Conservation (phyloP, 176 grass and related monocot genomes). For the Carex cristatella region DNA sequence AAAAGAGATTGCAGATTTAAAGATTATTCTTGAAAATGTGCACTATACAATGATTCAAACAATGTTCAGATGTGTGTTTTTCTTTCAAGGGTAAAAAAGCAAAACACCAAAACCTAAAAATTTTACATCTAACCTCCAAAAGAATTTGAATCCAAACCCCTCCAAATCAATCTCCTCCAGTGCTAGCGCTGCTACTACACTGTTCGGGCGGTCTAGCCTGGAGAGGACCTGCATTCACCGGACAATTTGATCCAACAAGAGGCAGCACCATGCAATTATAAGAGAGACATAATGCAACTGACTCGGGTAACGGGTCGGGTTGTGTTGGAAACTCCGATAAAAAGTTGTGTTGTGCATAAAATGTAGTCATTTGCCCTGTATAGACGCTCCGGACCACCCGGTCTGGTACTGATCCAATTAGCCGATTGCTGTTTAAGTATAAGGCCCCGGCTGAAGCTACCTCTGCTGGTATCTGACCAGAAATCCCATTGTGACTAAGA, state of each 20-base stretch:
- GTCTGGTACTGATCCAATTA: slow-evolving; percentile 51
- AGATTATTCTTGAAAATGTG: not conserved
- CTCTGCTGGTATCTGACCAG: slow-evolving; percentile 52
- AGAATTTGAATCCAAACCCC: slow-evolving; percentile 14
- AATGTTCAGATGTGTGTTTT: slow-evolving; percentile 15
- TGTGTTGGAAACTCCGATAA: slow-evolving; percentile 50
- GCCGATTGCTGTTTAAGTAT: slow-evolving; percentile 76
- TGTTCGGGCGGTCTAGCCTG: slow-evolving; percentile 53
- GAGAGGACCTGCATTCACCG: slow-evolving; percentile 48
- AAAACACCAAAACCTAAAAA: slow-evolving; percentile 18
- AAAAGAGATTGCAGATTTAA: not conserved
- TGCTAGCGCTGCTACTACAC: slow-evolving; percentile 37
- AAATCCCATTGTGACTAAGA: slow-evolving; percentile 65
- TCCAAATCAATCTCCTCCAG: slow-evolving; percentile 33
- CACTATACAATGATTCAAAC: slow-evolving; percentile 13
- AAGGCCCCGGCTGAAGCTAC: slow-evolving; percentile 42
- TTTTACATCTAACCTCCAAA: slow-evolving; percentile 10
- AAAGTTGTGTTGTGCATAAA: slow-evolving; percentile 95
- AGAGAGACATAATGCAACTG: slow-evolving; percentile 60
- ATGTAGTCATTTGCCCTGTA: slow-evolving; percentile 51
- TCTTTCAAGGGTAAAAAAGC: slow-evolving; percentile 3
- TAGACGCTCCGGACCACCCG: slow-evolving; percentile 43
- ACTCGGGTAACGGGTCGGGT: slow-evolving; percentile 40
- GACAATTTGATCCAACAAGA: slow-evolving; percentile 39
- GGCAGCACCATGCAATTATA: slow-evolving; percentile 83